Conservation (phyloP, 805 yeast species). For the Candida xiaguanensis region DNA sequence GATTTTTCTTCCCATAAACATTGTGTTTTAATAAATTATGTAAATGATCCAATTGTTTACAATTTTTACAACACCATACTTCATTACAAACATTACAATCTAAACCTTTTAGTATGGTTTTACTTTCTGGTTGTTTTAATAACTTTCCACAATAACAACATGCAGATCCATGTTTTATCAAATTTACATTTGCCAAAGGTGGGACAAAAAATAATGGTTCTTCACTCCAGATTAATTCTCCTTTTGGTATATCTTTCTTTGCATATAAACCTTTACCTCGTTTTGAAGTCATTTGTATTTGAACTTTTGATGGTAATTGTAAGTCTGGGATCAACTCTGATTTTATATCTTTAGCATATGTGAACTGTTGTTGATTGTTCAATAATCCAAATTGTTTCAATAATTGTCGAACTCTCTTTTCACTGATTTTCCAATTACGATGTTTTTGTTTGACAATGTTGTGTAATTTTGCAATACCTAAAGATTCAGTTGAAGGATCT, state of each 20-base stretch:
- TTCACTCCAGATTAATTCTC: constrained; percentile 61
- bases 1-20: constrained; percentile 29
- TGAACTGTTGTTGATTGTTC: constrained; percentile 33
- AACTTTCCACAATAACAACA: constrained; percentile 71
- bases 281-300: constrained; percentile 45
- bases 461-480: constrained; percentile 54
- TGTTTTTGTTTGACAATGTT: constrained; percentile 47
- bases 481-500: constrained; percentile 58
- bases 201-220: constrained; percentile 58
- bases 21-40: constrained; percentile 61
- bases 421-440: constrained; percentile 61
- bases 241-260: constrained; percentile 41
- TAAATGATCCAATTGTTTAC: constrained; percentile 51
- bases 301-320: constrained; percentile 40
- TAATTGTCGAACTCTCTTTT: constrained; percentile 50
- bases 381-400: constrained; percentile 57
- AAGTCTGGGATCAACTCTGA: constrained; percentile 47
- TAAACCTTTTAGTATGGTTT: constrained; percentile 42
- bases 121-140: constrained; percentile 28
- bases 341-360: constrained; percentile 52
- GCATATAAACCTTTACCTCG: constrained; percentile 65
- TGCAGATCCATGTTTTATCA: constrained; percentile 59
- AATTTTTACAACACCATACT: constrained; percentile 65
- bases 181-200: constrained; percentile 59
- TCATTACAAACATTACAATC: constrained; percentile 64